Evolutionary conservation across 306 rosid genomes (phyloP), one percentile per base, ranked within the genome.

Genomic region (Begonia loranthoides): DNA sequence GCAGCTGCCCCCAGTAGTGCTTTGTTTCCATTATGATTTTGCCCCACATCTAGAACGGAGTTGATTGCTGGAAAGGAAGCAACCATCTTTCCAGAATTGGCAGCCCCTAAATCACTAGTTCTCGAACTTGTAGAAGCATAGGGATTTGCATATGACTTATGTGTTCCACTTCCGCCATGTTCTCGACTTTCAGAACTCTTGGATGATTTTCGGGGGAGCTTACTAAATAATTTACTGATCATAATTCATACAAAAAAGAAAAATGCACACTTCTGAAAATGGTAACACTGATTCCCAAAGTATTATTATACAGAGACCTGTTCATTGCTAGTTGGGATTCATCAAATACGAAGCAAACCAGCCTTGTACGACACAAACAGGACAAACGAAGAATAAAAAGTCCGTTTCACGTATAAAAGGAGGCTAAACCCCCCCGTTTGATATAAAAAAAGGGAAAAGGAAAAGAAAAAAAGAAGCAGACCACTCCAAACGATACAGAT

Each of bases 201-300:
- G 11, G 80, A 68, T 24, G 83, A 73, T 73, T 82, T 82, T 52
- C 70, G 48, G 56, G 83, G 78, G 49, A 82, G 79, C 70, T 78
- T 82, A 55, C 64, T 62, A 4, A 82, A 53, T 44, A 82, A 67
- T 80, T 79, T 62, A 45, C 63, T 82, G 56, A 82, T 75, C 93
- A 82, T 78, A 54, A 59, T 73, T 76, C 71, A 64, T 14, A 59
- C 59, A 70, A 45, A 51, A 12, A 66, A 69, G 49, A 49, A 19
- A 58, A 49, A 19, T 5, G 51, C 41, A 28, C 36, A 7, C 36
- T 28, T 28, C 36, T 28, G 9, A 28, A 28, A 28, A 28, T 28
- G 36, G 9, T 59, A 54, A 50, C 70, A 58, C 34, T 41, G 21
- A 49, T 10, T 43, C 47, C 13, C n/a, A 43, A 43, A 43, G 47